A percentile compares a stretch with the other conserved stretches of the same genome.
Evolutionary conservation across 1,284 basidiomycete genomes (phyloP).

Genomic region (Trichosporon sp.): DNA sequence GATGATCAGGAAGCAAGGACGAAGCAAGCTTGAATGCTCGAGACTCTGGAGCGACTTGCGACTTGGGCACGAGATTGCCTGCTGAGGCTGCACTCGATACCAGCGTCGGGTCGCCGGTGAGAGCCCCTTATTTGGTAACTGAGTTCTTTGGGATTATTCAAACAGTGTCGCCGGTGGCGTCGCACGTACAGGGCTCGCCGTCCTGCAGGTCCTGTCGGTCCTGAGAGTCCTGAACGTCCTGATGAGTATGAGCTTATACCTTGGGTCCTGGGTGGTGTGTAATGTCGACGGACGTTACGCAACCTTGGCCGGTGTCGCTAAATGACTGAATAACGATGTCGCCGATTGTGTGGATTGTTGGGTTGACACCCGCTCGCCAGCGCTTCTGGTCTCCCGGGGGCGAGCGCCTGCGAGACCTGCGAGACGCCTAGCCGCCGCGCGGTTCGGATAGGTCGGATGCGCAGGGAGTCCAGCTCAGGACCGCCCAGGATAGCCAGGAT

Average conservation of each 20-base stretch:
- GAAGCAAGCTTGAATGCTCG: not conserved
- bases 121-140: slow-evolving; percentile 6
- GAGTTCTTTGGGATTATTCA: slow-evolving; percentile 6
- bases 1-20: not conserved
- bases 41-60: not conserved
- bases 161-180: slow-evolving; percentile 5
- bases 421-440: not conserved
- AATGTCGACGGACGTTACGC: not conserved
- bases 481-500: not conserved
- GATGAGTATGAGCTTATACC: slow-evolving; percentile 6
- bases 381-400: not conserved
- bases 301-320: not conserved
- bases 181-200: not conserved
- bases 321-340: not conserved
- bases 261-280: not conserved
- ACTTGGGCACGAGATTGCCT: not conserved
- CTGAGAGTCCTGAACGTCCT: not conserved
- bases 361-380: not conserved
- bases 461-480: not conserved
- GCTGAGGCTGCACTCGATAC: not conserved
- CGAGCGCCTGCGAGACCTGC: not conserved
- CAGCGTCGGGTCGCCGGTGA: not conserved
- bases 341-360: slow-evolving; percentile 6
- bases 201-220: slow-evolving; percentile 2
- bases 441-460: not conserved